Base-by-base conservation (phyloP, 139 green algal species). In the Picochlorum sp. region DNA sequence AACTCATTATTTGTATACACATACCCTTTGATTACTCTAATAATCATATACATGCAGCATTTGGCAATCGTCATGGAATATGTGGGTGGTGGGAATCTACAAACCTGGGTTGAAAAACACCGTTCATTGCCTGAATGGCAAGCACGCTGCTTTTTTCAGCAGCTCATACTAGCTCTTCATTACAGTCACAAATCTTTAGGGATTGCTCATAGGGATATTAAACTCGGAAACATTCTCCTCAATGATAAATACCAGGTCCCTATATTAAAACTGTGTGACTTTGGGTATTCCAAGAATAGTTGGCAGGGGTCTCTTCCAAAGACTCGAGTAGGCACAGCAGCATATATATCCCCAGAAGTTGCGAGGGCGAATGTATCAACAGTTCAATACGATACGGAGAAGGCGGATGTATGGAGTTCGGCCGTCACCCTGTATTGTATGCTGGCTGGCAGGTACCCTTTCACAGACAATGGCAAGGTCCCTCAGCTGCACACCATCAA, bases 31-130 rank as follows among this genome's bases (percentile, higher is more conserved):
- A 61, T 51, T 61, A n/a, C 14, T 16, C 16, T 28, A 28, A 28
- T 28, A 28, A 28, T 26, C 3, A 28, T 28, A 28, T 28, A 28
- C 24, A 28, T 65, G 69, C 32, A 54, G 47, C 52, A 82, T 46
- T 63, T 87, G 56, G 75, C 56, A 23, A 84, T 87, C 32, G 78
- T 78, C 10, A 87, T 87, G 81, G 81, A 87, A 66, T 87, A 80
- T 34, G 81, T 85, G 7, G 62, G 72, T 4, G 84, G 87, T 7
- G 87, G 87, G 13, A 87, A 95, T 74, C 51, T 75, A 37, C 64
- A 72, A 59, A 30, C 63, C 41, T 68, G 66, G 37, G 69, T 78
- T 38, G 50, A 74, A 23, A 24, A 41, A 32, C 30, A 56, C 21
- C 68, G 64, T 11, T 41, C 65, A 13, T 63, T 84, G 34, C 54